Percentiles rank a stretch among this genome's conserved stretches.
Evolutionary conservation across 2,329 filamentous ascomycete genomes (phyloP).

Genomic region (Pyrenophora graminea): DNA sequence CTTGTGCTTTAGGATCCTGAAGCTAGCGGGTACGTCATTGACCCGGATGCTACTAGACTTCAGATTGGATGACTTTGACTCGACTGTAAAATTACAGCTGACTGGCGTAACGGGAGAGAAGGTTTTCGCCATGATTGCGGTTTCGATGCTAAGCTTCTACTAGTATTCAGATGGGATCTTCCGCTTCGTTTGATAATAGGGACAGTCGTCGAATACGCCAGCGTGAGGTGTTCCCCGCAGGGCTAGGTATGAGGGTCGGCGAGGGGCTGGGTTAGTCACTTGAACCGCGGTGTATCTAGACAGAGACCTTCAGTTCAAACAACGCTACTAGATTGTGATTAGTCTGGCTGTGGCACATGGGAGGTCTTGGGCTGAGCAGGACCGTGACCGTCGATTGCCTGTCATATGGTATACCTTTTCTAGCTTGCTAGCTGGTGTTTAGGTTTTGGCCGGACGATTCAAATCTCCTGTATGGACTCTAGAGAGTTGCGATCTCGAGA

Average conservation of each 20-base stretch:
- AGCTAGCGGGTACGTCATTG: conserved; percentile 38
- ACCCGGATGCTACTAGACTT: conserved; percentile 38
- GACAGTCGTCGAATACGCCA: conserved; percentile 45
- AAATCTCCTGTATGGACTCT: conserved; percentile 60
- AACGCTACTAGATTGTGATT: conserved; percentile 41
- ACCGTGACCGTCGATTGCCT: conserved; percentile 40
- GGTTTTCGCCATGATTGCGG: conserved; percentile 53
- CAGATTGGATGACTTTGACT: conserved; percentile 46
- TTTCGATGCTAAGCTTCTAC: conserved; percentile 45
- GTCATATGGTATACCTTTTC: conserved; percentile 47
- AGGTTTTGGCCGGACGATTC: conserved; percentile 52
- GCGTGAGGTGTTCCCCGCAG: conserved; percentile 43
- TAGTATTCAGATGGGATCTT: conserved; percentile 54
- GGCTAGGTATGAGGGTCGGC: conserved; percentile 26
- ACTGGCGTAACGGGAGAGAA: conserved; percentile 37
- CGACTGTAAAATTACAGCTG: conserved; percentile 34
- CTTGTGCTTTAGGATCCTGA: conserved; percentile 38
- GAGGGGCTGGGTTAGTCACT: conserved; percentile 33
- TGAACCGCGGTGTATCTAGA: conserved; percentile 34
- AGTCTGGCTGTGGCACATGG: conserved; percentile 36
- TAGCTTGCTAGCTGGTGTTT: conserved; percentile 18
- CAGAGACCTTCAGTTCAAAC: conserved; percentile 40
- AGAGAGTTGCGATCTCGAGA: conserved; percentile 62
- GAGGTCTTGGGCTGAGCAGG: conserved; percentile 32
- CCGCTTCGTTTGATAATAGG: conserved; percentile 53